phyloP scores from a whole-genome alignment of 176 grass and related monocot genomes.

The Carex scoparia region DNA sequence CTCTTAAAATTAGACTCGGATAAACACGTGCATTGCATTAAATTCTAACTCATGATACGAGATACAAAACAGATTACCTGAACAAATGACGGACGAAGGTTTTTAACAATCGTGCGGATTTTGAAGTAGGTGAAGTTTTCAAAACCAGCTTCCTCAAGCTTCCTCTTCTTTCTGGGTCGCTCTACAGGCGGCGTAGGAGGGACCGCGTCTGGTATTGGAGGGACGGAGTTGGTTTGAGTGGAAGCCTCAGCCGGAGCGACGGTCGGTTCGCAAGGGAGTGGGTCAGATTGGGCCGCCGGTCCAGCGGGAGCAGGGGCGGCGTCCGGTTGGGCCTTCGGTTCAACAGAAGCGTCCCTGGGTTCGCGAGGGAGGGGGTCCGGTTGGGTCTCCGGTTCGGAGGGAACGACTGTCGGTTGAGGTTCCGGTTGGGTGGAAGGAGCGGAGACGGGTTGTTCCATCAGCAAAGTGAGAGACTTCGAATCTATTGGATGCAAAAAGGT shows the following conservation, averaged over 20 bases:
- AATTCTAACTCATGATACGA: not conserved
- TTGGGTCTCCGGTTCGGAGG: not conserved
- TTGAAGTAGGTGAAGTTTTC: conserved; percentile 33
- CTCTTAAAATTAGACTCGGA: not conserved
- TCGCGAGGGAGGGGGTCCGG: not conserved
- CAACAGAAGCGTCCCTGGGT: not conserved
- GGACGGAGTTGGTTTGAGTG: conserved; percentile 24
- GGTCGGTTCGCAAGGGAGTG: not conserved
- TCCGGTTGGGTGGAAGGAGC: not conserved
- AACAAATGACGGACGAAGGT: conserved; percentile 37
- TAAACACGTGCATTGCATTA: not conserved
- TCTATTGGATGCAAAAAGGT: not conserved
- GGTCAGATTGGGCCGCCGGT: not conserved
- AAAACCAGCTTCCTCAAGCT: conserved; percentile 28
- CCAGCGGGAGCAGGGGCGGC: not conserved
- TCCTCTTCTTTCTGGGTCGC: conserved; percentile 30
- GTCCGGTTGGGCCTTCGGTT: conserved; percentile 13
- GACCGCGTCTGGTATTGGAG: too few relatives aligned
- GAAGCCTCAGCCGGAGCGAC: not conserved
- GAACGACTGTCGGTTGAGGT: not conserved
- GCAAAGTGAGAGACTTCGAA: not conserved
- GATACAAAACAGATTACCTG: conserved; percentile 21
- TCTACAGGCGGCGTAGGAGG: conserved; percentile 5
- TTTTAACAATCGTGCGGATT: conserved; percentile 31
- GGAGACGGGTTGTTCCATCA: not conserved